A percentile compares a stretch with the other conserved stretches of the same genome.
Conservation (phyloP, 2,329 filamentous ascomycete species). For the Dothistroma pini region DNA sequence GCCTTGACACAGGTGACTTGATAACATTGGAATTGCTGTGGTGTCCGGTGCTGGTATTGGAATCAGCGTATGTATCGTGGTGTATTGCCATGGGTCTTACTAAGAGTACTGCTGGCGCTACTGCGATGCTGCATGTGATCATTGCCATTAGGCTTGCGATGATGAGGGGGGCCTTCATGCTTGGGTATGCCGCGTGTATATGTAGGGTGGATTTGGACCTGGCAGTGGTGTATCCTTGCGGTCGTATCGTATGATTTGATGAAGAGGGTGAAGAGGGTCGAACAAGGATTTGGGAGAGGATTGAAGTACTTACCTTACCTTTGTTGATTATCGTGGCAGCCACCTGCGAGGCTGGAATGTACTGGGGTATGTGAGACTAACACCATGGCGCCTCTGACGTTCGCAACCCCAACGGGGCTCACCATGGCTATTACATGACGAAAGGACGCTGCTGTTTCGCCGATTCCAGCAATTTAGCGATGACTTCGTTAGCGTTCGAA, state of each 20-base stretch:
- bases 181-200: not conserved
- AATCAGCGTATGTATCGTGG: not conserved
- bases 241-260: too few relatives aligned
- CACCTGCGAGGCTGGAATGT: not conserved
- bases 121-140: not conserved
- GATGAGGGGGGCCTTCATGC: not conserved
- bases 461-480: too few relatives aligned
- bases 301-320: not conserved
- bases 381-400: not conserved
- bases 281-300: not conserved
- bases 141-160: conserved; percentile 1
- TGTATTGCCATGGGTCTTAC: too few relatives aligned
- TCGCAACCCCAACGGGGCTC: too few relatives aligned
- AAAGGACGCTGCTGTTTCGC: too few relatives aligned
- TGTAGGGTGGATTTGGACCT: too few relatives aligned
- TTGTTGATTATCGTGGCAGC: not conserved
- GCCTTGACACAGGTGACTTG: not conserved
- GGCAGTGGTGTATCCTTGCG: too few relatives aligned
- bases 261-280: not conserved
- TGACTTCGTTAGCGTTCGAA: too few relatives aligned
- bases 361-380: not conserved
- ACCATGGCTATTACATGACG: too few relatives aligned
- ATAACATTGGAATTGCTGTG: not conserved
- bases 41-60: not conserved
- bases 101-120: not conserved